phyloP scores from a whole-genome alignment of 75 land plant species.

The Gnetum montanum region DNA sequence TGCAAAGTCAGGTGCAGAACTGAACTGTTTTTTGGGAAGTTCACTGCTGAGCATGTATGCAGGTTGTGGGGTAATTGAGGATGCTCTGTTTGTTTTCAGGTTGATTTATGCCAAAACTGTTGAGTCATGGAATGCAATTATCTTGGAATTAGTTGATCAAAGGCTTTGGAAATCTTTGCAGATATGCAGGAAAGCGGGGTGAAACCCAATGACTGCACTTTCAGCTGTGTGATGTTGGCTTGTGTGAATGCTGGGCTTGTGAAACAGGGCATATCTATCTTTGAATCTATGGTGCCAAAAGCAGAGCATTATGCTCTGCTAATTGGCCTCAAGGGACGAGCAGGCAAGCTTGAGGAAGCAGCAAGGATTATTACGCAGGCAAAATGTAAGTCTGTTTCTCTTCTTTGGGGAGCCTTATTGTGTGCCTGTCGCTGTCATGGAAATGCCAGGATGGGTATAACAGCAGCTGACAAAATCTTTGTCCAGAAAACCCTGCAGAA shows the following conservation, averaged over 20 bases:
- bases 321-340: slow-evolving; percentile 16
- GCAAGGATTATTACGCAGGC: not conserved
- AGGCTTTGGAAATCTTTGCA: slow-evolving; percentile 6
- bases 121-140: slow-evolving; percentile 27
- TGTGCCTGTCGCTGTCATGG: slow-evolving; percentile 13
- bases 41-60: slow-evolving; percentile 9
- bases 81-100: slow-evolving; percentile 2
- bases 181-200: slow-evolving; percentile 11
- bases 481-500: not conserved
- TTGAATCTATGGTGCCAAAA: slow-evolving; percentile 10
- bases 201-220: slow-evolving; percentile 20
- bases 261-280: not conserved
- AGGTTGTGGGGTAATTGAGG: slow-evolving; percentile 1
- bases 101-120: slow-evolving; percentile 2
- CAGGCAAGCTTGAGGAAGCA: slow-evolving; percentile 8
- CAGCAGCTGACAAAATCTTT: slow-evolving; percentile 4
- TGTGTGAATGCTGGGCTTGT: slow-evolving; percentile 4
- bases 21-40: not conserved
- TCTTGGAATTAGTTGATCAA: slow-evolving; percentile 13
- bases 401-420: slow-evolving; percentile 6
- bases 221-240: not conserved
- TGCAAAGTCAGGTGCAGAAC: not conserved
- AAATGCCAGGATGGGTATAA: slow-evolving; percentile 6
- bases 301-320: slow-evolving; percentile 10
- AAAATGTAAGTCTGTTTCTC: not conserved